Evolutionary conservation across 2,329 filamentous ascomycete species (phyloP).

Genomic region (Paramyrothecium roridum): DNA sequence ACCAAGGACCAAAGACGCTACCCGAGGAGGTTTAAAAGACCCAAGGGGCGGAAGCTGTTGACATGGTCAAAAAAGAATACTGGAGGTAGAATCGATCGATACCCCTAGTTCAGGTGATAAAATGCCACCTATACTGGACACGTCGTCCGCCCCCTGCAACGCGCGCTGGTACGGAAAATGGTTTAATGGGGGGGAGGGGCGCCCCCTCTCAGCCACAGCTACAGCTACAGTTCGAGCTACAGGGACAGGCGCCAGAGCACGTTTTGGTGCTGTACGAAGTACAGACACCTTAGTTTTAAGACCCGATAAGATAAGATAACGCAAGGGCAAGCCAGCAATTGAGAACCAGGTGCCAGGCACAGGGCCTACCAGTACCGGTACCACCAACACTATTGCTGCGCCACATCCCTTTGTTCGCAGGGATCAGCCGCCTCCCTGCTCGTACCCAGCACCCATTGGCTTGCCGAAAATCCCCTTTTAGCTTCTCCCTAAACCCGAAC

Average conservation of each 20-base stretch:
- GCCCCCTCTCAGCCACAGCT: constrained; percentile 2
- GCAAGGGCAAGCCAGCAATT: no score
- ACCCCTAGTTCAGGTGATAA: constrained; percentile 3
- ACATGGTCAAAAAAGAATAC: constrained; percentile 17
- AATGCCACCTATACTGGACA: constrained; percentile 26
- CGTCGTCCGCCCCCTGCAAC: not conserved
- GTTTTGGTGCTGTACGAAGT: no score
- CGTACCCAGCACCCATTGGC: not conserved
- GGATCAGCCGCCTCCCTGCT: not conserved
- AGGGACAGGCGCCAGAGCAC: no score
- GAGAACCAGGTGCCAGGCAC: no score
- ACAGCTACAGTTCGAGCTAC: no score
- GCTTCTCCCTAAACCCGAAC: not conserved
- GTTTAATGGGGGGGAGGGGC: not conserved
- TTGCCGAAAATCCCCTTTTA: not conserved
- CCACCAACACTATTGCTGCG: no score
- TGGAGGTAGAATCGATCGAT: not conserved
- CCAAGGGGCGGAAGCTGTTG: constrained; percentile 8
- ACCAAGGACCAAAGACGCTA: constrained; percentile 8
- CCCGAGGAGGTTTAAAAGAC: constrained; percentile 12
- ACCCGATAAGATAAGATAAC: no score
- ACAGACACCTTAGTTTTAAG: no score
- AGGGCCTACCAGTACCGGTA: no score
- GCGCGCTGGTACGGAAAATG: not conserved
- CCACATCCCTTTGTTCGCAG: no score